phyloP scores from a whole-genome alignment of 164 flowering plant genomes.

The Vitis labrusca region DNA sequence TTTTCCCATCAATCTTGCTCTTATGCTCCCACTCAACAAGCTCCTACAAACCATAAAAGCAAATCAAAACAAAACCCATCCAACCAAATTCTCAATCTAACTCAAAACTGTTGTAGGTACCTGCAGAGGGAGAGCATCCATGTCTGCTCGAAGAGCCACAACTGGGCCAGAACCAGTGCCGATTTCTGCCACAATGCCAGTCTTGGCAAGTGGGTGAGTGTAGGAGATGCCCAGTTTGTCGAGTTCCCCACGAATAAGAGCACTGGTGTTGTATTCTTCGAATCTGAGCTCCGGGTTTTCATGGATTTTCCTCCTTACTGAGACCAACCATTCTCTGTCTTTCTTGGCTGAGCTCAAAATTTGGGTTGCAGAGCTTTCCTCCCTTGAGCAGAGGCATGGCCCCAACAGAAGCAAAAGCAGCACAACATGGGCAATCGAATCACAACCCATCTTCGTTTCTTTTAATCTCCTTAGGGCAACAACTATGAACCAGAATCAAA shows the following conservation, averaged over 20 bases:
- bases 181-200: conserved; percentile 73
- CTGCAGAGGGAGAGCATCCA: conserved; percentile 93
- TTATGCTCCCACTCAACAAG: conserved; percentile 88
- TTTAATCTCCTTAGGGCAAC: no score
- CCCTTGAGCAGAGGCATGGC: no score
- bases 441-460: no score
- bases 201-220: conserved; percentile 61
- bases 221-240: conserved; percentile 59
- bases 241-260: conserved; percentile 70
- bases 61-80: background rate
- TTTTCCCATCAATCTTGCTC: conserved; percentile 76
- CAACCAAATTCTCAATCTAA: background rate
- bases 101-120: conserved; percentile 21
- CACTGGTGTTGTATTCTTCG: conserved; percentile 77
- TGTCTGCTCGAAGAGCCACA: conserved; percentile 86
- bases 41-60: conserved; percentile 37
- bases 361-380: no score
- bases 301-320: conserved; percentile 69
- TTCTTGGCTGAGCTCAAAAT: conserved; percentile 35
- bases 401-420: no score
- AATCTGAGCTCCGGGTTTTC: conserved; percentile 81
- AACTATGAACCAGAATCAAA: no score
- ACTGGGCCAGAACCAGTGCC: conserved; percentile 68
- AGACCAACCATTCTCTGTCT: conserved; percentile 68
- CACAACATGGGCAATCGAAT: no score